phyloP scores from a whole-genome alignment of 2,329 filamentous ascomycete genomes.

The Verticillium nonalfalfae region DNA sequence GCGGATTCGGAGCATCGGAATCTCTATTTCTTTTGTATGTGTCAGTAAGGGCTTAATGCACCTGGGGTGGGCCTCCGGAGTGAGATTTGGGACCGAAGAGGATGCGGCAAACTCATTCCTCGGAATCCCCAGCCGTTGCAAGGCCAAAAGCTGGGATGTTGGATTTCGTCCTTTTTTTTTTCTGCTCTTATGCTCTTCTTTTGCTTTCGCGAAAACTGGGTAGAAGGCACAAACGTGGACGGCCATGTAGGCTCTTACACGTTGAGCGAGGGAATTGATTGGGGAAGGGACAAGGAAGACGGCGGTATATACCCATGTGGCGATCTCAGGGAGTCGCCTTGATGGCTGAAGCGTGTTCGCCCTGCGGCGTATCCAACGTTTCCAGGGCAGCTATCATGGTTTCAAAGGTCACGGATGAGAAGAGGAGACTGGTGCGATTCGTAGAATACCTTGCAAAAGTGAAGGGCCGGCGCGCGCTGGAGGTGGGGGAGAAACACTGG shows the following conservation, averaged over 20 bases:
- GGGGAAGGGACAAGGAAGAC: conserved; percentile 2
- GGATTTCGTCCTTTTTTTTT: background rate
- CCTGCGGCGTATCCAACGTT: background rate
- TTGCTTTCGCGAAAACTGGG: background rate
- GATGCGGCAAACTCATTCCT: background rate
- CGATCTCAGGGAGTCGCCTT: conserved; percentile 1
- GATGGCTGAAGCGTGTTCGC: background rate
- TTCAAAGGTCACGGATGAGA: background rate
- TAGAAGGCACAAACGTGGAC: background rate
- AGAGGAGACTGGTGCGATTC: background rate
- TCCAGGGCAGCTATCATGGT: background rate
- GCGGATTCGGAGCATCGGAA: background rate
- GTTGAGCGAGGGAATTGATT: background rate
- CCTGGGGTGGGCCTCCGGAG: background rate
- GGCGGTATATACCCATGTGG: conserved; percentile 9
- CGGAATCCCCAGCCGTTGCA: background rate
- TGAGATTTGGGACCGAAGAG: background rate
- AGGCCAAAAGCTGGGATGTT: background rate
- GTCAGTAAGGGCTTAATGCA: background rate
- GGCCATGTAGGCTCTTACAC: background rate
- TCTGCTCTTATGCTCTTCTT: background rate
- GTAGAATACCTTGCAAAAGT: background rate
- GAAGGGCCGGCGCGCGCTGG: background rate
- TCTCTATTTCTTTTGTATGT: background rate
- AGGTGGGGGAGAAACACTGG: background rate